A percentile compares a stretch with the other conserved stretches of the same genome.
phyloP scores from a whole-genome alignment of 1,284 basidiomycete genomes.

The Boletus holoroseus region DNA sequence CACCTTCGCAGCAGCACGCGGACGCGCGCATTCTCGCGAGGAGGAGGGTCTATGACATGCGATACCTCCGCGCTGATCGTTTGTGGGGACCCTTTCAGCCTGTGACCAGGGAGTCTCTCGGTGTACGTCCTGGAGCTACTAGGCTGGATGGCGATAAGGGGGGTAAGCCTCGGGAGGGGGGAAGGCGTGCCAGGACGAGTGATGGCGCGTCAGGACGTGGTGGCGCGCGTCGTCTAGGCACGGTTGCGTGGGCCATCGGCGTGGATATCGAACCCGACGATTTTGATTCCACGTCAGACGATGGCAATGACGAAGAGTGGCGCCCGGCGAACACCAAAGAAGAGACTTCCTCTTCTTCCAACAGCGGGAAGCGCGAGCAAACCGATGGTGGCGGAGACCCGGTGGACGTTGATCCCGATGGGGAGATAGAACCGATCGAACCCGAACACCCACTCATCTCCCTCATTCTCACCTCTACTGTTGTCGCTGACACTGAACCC shows the following conservation, averaged over 20 bases:
- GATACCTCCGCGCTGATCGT: conserved; percentile 39
- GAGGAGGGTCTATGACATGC: conserved; percentile 43
- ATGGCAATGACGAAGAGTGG: conserved; percentile 23
- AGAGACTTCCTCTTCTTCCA: not conserved
- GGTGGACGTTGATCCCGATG: conserved; percentile 17
- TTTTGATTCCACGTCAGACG: conserved; percentile 15
- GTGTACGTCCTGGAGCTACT: not conserved
- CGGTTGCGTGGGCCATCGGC: conserved; percentile 19
- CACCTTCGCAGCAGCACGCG: conserved; percentile 22
- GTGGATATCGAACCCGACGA: conserved; percentile 11
- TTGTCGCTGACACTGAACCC: not conserved
- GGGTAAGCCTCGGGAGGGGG: not conserved
- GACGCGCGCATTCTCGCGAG: conserved; percentile 41
- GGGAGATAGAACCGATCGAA: conserved; percentile 3
- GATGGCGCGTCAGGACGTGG: no score
- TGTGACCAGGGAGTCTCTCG: conserved; percentile 12
- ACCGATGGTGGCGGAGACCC: not conserved
- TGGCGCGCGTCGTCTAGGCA: conserved; percentile 3
- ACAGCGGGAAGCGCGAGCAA: not conserved
- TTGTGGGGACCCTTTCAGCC: conserved; percentile 46
- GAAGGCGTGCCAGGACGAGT: not conserved
- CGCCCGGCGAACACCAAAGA: not conserved
- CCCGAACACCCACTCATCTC: conserved; percentile 15
- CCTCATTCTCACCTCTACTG: conserved; percentile 3
- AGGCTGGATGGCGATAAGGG: not conserved